phyloP scores from a whole-genome alignment of 352 stramenopile genomes.

The Hyaloperonospora brassicae region DNA sequence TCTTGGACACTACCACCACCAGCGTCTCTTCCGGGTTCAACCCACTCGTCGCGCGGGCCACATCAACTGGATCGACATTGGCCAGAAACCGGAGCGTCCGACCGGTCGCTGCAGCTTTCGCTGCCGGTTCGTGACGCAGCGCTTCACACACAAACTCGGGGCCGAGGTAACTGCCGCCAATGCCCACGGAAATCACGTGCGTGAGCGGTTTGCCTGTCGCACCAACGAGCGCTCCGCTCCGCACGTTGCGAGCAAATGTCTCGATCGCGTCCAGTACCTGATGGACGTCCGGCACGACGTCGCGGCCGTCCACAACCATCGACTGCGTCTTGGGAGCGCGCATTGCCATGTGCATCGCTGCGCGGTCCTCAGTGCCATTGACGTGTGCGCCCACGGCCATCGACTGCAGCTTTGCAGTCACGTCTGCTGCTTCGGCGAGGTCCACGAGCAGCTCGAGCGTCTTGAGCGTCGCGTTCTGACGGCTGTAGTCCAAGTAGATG shows the following conservation, averaged over 20 bases:
- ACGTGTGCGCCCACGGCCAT: slow-evolving; percentile 92
- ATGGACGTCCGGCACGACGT: slow-evolving; percentile 95
- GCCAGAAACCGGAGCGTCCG: slow-evolving; percentile 93
- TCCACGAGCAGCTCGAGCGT: slow-evolving; percentile 89
- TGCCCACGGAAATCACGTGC: slow-evolving; percentile 95
- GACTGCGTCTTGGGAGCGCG: slow-evolving; percentile 74
- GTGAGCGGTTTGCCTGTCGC: slow-evolving; percentile 92
- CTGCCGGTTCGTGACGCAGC: slow-evolving; percentile 74
- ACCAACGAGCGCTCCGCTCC: slow-evolving; percentile 77
- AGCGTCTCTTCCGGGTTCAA: slow-evolving; percentile 94
- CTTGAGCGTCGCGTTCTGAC: slow-evolving; percentile 87
- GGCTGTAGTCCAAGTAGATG: slow-evolving; percentile 92
- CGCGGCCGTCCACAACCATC: slow-evolving; percentile 90
- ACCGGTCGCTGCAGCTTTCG: slow-evolving; percentile 78
- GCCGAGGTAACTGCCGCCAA: slow-evolving; percentile 93
- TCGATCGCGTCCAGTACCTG: slow-evolving; percentile 93
- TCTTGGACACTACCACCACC: slow-evolving; percentile 97
- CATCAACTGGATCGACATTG: slow-evolving; percentile 98
- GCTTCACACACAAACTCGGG: slow-evolving; percentile 97
- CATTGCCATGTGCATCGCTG: slow-evolving; percentile 95
- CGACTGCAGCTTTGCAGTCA: slow-evolving; percentile 80
- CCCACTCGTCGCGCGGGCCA: slow-evolving; percentile 82
- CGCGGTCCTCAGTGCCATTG: slow-evolving; percentile 94
- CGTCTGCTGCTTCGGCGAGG: slow-evolving; percentile 81
- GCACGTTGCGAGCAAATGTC: slow-evolving; percentile 87